These are phyloP conservation scores for Tardiomyces depauwii DNA, from an alignment of 1,139 yeast genomes.

Conservation along the genomic window DNA sequence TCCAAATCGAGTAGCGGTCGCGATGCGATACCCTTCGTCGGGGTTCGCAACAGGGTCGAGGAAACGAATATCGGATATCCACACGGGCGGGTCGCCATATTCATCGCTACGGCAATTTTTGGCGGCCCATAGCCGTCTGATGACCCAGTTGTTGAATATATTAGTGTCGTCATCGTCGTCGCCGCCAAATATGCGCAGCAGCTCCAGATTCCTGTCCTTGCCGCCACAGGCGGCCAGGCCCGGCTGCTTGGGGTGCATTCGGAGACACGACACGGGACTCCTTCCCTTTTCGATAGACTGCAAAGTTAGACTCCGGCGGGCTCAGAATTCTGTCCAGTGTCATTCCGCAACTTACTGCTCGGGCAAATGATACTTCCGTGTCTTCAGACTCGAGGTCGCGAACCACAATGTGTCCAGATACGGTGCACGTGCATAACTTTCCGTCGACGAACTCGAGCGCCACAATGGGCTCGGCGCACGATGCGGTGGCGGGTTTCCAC, in stretches of 20 bases:
- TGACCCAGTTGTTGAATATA: background rate
- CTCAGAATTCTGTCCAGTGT: too few species aligned
- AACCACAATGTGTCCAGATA: constrained; percentile 33
- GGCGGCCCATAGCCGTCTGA: background rate
- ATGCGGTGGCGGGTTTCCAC: constrained; percentile 24
- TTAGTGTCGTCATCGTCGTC: constrained; percentile 3
- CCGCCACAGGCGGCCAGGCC: constrained; percentile 33
- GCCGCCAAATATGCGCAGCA: constrained; percentile 10
- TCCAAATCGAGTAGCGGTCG: constrained; percentile 22
- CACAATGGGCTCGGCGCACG: constrained; percentile 23
- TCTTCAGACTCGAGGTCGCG: constrained; percentile 34
- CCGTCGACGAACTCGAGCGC: constrained; percentile 24
- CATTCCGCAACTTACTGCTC: background rate
- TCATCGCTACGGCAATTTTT: background rate
- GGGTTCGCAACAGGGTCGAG: constrained; percentile 17
- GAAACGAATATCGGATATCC: constrained; percentile 25
- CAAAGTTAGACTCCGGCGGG: background rate
- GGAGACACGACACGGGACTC: constrained; percentile 30
- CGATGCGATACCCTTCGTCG: constrained; percentile 20
- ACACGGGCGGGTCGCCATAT: constrained; percentile 15
- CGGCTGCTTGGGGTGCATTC: constrained; percentile 22
- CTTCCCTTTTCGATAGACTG: constrained; percentile 18
- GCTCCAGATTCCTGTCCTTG: constrained; percentile 32
- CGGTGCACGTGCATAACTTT: constrained; percentile 34
- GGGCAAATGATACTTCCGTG: background rate